Base-by-base conservation (phyloP, 2,329 filamentous ascomycete species). In the Aspergillus clavatus region DNA sequence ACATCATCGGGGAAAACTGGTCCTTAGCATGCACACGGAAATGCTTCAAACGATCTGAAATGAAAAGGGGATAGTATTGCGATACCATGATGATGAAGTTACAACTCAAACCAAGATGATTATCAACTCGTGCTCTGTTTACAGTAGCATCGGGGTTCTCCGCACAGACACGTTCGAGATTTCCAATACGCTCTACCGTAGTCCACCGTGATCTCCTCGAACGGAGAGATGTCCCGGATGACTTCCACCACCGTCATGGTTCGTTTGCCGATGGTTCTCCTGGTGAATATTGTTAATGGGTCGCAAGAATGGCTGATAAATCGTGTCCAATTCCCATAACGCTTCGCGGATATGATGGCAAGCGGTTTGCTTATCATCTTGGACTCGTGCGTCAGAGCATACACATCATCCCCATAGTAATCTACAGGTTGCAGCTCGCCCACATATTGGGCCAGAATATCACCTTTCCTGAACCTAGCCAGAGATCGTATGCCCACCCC, bases 251-350 rank as follows among this genome's bases (percentile, higher is more conserved):
- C 50, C 19, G 58, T 55, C 4, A 51, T 43, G 4, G 41, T 43
- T 11, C 46, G 40, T 4, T 54, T 39, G 8, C 66, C 66, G 16
- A 61, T 42, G 0, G 53, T 45, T 18, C 44, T 40, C 2, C 12
- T 14, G 1, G 5, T 5, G 37, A 64, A 68, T 2, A 14, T 5
- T 2, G 51, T 55, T 10, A 45, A 47, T 10, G 64, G 28, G 2
- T 62, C 50, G 48, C 67, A 70, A 1, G 62, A 67, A 40, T 68
- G 67, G 40, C 64, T 69, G 26, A 66, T 52, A 33, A 57, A 70
- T 12, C 67, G 57, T 4, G 63, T 65, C 52, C 65, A 69, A 37
- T 65, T 67, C 5, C 65, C 65, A 39, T 48, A 50, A 4, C 38
- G 31, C 12, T 51, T 48, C 5, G 60, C 46, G 27, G 48, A 51